Base-by-base conservation (phyloP, 2,329 filamentous ascomycete species). In the Bipolaris gigantea region DNA sequence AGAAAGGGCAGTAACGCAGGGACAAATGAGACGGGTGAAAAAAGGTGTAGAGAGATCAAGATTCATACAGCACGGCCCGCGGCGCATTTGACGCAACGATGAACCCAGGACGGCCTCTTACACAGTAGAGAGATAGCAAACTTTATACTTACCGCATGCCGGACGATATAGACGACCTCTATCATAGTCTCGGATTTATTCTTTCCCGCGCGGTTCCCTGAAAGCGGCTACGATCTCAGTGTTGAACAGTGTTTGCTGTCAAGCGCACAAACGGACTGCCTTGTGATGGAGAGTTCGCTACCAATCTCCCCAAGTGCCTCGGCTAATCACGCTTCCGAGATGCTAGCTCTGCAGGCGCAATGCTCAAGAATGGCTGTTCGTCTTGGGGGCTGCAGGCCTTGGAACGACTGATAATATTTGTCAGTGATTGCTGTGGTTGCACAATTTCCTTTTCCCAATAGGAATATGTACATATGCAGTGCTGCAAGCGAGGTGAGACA, bases 61-160 rank as follows among this genome's bases (percentile, higher is more conserved):
- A 21, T 42, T 27, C 25, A 48, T 55, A 53, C 57, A 16, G 25
- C 36, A 36, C 54, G 16, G 23, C 47, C 46, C 50, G 52, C 56
- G 50, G 57, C 53, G 50, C 27, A 48, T 48, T 48, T 47, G 43
- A 44, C n/a, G 46, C 55, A 52, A 49, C 46, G 16, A 19, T 47
- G 46, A 19, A 32, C 47, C 53, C 44, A 43, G 13, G 21, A 16
- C 36, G 11, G 30, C 7, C 27, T 32, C 15, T 42, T 43, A 13
- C 19, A 13, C 10, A 30, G 15, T 21, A 49, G 43, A 56, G 48
- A 47, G 54, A 39, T 23, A 30, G 46, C 42, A 50, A 53, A 51
- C 55, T 59, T 47, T n/a, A 48, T 63, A 79, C 79, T 72, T 77
- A 81, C 79, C 27, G 78, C 79, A 64, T 81, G 79, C 45, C 79